Conservation (phyloP, 1,284 basidiomycete species). For the Abortiporus biennis region DNA sequence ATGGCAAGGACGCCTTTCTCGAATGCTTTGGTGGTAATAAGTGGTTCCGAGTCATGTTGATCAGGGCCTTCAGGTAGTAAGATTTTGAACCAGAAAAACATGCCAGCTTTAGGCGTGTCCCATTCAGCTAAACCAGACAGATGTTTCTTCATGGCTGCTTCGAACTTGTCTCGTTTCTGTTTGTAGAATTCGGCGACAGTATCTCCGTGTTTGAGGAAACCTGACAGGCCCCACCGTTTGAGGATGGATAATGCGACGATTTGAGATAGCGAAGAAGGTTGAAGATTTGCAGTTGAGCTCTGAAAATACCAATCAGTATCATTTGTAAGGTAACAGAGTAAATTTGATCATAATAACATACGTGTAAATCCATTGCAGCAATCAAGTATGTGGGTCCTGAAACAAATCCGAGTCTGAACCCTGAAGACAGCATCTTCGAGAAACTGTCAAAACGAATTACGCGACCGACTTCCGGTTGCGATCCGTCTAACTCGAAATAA, state of each 20-base stretch:
- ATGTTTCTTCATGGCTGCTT: conserved; percentile 67
- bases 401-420: conserved; percentile 77
- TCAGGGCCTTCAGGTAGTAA: conserved; percentile 26
- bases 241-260: conserved; percentile 69
- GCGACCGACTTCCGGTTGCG: conserved; percentile 56
- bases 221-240: conserved; percentile 73
- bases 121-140: conserved; percentile 78
- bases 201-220: conserved; percentile 72
- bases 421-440: conserved; percentile 83
- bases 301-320: conserved; percentile 23
- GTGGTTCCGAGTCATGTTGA: conserved; percentile 63
- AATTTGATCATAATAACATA: conserved; percentile 28
- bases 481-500: conserved; percentile 75
- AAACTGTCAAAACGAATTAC: conserved; percentile 86
- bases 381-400: conserved; percentile 76
- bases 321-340: conserved; percentile 1
- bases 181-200: conserved; percentile 79
- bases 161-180: conserved; percentile 76
- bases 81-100: conserved; percentile 88
- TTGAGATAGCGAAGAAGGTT: conserved; percentile 76
- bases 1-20: conserved; percentile 86
- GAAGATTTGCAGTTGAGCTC: conserved; percentile 74
- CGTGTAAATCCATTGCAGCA: conserved; percentile 69
- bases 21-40: conserved; percentile 77
- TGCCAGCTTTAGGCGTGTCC: conserved; percentile 82